phyloP scores from a whole-genome alignment of 768 basidiomycete genomes.

The Phlegmacium glaucopus region DNA sequence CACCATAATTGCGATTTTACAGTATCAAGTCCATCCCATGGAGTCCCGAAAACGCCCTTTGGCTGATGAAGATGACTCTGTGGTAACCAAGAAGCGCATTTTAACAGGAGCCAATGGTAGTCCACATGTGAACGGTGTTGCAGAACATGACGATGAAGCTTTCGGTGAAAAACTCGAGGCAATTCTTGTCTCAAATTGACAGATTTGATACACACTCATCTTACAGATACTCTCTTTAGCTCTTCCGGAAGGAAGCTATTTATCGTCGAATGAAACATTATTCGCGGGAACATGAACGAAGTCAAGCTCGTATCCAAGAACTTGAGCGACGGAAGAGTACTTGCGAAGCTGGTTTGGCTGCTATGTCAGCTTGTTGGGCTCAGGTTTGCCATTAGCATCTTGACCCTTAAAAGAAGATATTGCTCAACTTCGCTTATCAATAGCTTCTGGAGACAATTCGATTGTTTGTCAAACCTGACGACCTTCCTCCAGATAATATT shows the following conservation, averaged over 20 bases:
- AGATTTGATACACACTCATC: conserved; percentile 9
- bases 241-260: conserved; percentile 85
- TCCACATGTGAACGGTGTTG: conserved; percentile 51
- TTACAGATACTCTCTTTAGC: conserved; percentile 34
- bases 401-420: background rate
- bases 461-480: conserved; percentile 50
- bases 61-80: conserved; percentile 45
- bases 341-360: conserved; percentile 69
- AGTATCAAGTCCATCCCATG: conserved; percentile 30
- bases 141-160: conserved; percentile 38
- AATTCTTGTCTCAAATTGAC: conserved; percentile 14
- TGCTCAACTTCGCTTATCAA: conserved; percentile 2
- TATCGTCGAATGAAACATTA: conserved; percentile 84
- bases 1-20: conserved; percentile 19
- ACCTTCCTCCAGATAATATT: conserved; percentile 39
- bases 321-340: conserved; percentile 63
- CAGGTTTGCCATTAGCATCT: conserved; percentile 44
- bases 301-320: conserved; percentile 55
- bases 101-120: conserved; percentile 47
- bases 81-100: conserved; percentile 54
- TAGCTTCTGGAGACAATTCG: conserved; percentile 70
- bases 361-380: conserved; percentile 77
- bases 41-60: conserved; percentile 61
- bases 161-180: conserved; percentile 67
- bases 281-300: conserved; percentile 68